A percentile compares a stretch with the other conserved stretches of the same genome.
Conservation (phyloP, 2,329 filamentous ascomycete species). For the Cladosporium sp. region DNA sequence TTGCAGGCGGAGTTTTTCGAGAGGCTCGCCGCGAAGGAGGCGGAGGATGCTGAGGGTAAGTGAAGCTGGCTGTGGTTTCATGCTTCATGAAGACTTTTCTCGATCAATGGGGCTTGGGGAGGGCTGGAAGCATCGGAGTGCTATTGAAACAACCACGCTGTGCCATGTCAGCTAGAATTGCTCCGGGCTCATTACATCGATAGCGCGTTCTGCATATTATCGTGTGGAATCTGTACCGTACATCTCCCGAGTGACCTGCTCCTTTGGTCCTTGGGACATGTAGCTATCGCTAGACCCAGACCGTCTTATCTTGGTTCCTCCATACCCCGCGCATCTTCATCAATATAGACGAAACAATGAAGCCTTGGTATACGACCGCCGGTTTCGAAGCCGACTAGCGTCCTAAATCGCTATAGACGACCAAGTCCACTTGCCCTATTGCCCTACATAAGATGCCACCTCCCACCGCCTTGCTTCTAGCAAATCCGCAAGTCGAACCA, state of each 20-base stretch:
- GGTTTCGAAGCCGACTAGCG: not conserved
- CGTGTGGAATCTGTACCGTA: not conserved
- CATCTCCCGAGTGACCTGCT: not conserved
- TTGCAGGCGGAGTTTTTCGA: not conserved
- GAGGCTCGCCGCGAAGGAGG: not conserved
- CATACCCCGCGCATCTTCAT: not conserved
- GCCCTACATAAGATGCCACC: not conserved
- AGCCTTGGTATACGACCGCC: not conserved
- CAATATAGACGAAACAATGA: not conserved
- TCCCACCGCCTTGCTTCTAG: not conserved
- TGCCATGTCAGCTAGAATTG: not conserved
- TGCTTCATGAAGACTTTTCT: not conserved
- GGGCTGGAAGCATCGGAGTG: no score
- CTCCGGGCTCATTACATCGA: not conserved
- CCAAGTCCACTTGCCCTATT: not conserved
- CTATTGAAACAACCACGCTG: not conserved
- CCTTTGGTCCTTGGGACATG: not conserved
- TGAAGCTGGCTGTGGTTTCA: not conserved
- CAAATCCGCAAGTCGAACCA: not conserved
- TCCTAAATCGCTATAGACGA: not conserved
- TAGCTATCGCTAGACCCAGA: not conserved
- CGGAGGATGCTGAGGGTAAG: not conserved
- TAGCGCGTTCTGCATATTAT: not conserved
- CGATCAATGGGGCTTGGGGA: not conserved
- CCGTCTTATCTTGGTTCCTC: not conserved